These are phyloP conservation scores for Penicillium lagena DNA, from an alignment of 495 filamentous ascomycete genomes.

Conservation along the genomic window DNA sequence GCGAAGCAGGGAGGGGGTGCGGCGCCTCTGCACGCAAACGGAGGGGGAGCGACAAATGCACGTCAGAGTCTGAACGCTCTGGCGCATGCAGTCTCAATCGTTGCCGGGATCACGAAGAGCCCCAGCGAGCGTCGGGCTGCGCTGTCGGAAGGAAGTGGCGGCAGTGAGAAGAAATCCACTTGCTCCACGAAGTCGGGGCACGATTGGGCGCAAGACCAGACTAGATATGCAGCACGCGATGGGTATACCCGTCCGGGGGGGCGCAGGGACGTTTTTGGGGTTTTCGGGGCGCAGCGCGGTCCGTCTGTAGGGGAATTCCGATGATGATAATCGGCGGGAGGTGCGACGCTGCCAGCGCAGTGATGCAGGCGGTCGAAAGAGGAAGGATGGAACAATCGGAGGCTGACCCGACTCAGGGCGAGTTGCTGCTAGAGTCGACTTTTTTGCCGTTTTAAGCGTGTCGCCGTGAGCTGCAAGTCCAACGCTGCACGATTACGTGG, in stretches of 20 bases:
- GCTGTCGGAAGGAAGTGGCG: constrained; percentile 16
- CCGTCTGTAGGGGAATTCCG: not conserved
- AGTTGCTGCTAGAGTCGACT: not conserved
- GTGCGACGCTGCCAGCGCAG: constrained; percentile 38
- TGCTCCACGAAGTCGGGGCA: constrained; percentile 1
- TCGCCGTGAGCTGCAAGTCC: constrained; percentile 14
- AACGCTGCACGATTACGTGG: constrained; percentile 38
- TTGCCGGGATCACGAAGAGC: constrained; percentile 13
- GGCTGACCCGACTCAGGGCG: constrained; percentile 22
- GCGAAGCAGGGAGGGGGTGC: constrained; percentile 12
- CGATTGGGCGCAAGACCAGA: constrained; percentile 19
- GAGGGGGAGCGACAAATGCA: constrained; percentile 8
- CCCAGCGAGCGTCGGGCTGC: constrained; percentile 10
- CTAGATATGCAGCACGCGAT: constrained; percentile 17
- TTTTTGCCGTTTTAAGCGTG: constrained; percentile 22
- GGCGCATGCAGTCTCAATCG: constrained; percentile 14
- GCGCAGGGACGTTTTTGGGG: constrained; percentile 14
- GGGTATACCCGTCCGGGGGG: constrained; percentile 23
- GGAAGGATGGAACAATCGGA: constrained; percentile 34
- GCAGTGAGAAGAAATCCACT: constrained; percentile 6
- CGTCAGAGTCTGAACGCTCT: constrained; percentile 9
- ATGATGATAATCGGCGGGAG: too few species aligned
- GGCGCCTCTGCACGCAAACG: constrained; percentile 4
- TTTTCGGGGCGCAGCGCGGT: constrained; percentile 11
- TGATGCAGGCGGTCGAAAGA: constrained; percentile 38